These are phyloP conservation scores for Posidonia oceanica DNA, from an alignment of 116 monocot genomes.

Conservation along the genomic window DNA sequence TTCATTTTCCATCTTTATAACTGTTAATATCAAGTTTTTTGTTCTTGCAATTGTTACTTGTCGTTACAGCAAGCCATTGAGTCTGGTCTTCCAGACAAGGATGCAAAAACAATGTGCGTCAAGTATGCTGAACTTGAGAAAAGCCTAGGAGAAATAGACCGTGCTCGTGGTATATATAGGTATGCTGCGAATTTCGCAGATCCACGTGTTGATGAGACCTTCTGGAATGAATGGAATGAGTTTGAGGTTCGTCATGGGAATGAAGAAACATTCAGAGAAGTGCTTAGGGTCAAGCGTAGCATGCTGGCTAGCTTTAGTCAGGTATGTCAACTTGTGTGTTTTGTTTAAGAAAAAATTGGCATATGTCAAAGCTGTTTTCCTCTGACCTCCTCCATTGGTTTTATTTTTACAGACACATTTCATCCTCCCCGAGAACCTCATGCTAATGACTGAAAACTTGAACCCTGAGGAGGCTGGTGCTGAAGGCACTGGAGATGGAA, in stretches of 20 bases:
- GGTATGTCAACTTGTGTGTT: conserved; percentile 26
- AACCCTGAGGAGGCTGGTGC: conserved; percentile 24
- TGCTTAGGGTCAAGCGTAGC: conserved; percentile 85
- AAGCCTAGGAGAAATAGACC: conserved; percentile 88
- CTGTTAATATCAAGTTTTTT: background rate
- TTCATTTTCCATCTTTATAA: background rate
- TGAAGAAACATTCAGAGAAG: conserved; percentile 95
- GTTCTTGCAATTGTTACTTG: background rate
- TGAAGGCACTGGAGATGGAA: conserved; percentile 54
- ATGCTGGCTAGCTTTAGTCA: conserved; percentile 85
- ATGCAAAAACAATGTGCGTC: conserved; percentile 79
- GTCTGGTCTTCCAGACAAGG: conserved; percentile 81
- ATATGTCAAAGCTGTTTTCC: background rate
- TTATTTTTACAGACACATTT: conserved; percentile 68
- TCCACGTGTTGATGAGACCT: conserved; percentile 67
- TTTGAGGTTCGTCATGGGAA: conserved; percentile 97
- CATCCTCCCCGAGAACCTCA: conserved; percentile 79
- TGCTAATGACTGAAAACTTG: conserved; percentile 75
- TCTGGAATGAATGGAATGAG: conserved; percentile 95
- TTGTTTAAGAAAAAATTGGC: background rate
- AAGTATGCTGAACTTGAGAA: conserved; percentile 96
- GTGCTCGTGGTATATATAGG: conserved; percentile 73
- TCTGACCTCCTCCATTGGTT: background rate
- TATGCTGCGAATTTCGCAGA: conserved; percentile 85
- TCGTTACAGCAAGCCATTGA: conserved; percentile 84